These are phyloP conservation scores for Guadua angustifolia DNA, from an alignment of 176 grass and related monocot genomes.

Conservation along the genomic window DNA sequence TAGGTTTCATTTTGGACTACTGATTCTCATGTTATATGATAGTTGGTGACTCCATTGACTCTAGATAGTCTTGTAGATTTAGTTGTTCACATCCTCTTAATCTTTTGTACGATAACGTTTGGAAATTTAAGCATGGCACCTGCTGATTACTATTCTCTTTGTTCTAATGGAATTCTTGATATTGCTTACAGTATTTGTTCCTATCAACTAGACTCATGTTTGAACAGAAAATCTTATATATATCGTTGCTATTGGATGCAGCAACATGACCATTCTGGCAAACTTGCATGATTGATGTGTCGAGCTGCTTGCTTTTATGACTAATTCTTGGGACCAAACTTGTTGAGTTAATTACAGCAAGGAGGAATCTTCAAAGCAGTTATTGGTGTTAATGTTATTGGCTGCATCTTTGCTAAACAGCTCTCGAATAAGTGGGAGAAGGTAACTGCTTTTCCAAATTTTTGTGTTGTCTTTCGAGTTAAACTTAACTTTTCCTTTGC, in stretches of 20 bases:
- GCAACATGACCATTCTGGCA: background rate
- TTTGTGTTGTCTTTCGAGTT: slow-evolving; percentile 13
- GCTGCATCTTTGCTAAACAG: background rate
- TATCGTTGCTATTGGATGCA: background rate
- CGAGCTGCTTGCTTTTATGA: background rate
- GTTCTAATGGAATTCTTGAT: background rate
- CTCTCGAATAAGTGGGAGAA: slow-evolving; percentile 51
- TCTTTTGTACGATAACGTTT: slow-evolving; percentile 7
- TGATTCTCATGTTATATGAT: background rate
- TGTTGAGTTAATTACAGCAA: background rate
- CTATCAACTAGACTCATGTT: background rate
- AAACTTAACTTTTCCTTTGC: background rate
- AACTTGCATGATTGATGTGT: slow-evolving; percentile 29
- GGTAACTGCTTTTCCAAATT: slow-evolving; percentile 26
- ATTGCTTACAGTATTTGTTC: background rate
- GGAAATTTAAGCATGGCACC: background rate
- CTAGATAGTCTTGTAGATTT: background rate
- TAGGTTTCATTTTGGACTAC: too few species aligned
- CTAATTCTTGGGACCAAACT: background rate
- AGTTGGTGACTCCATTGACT: background rate
- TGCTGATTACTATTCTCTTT: background rate
- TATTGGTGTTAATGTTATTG: background rate
- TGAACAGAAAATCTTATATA: background rate
- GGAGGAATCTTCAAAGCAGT: background rate
- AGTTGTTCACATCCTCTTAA: background rate